A percentile compares a stretch with the other conserved stretches of the same genome.
phyloP scores from a whole-genome alignment of 169 alveolate genomes.

The Babesia ovis region DNA sequence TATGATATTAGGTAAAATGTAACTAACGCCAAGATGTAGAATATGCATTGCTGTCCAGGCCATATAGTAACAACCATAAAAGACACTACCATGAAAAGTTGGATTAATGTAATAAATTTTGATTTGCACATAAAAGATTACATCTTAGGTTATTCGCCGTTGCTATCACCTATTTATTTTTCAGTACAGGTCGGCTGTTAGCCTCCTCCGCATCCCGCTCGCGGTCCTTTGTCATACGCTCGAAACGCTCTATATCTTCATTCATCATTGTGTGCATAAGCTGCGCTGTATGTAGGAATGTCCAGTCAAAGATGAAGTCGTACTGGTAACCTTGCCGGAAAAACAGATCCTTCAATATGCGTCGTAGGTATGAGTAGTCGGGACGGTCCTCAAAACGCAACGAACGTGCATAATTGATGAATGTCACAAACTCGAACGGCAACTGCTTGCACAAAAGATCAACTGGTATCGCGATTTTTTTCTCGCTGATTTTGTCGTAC shows the following conservation, averaged over 20 bases:
- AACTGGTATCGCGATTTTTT: slow-evolving; percentile 95
- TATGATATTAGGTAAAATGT: too few relatives aligned
- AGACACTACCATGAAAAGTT: too few relatives aligned
- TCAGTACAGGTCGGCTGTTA: slow-evolving; percentile 41
- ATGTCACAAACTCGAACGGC: slow-evolving; percentile 88
- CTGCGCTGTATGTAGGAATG: slow-evolving; percentile 83
- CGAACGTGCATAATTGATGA: slow-evolving; percentile 91
- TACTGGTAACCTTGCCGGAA: slow-evolving; percentile 81
- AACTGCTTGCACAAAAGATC: slow-evolving; percentile 93
- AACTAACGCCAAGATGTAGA: too few relatives aligned
- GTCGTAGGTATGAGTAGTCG: slow-evolving; percentile 92
- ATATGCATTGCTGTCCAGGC: too few relatives aligned
- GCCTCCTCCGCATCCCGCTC: slow-evolving; percentile 65
- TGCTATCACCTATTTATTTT: slow-evolving; percentile 36
- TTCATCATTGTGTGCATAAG: slow-evolving; percentile 70
- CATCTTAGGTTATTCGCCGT: neutral
- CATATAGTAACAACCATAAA: too few relatives aligned
- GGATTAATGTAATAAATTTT: neutral
- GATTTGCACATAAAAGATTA: neutral
- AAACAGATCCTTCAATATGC: slow-evolving; percentile 93
- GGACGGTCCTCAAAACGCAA: slow-evolving; percentile 95
- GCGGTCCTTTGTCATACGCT: slow-evolving; percentile 66
- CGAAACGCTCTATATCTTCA: slow-evolving; percentile 68
- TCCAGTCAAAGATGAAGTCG: slow-evolving; percentile 96
- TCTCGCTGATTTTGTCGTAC: slow-evolving; percentile 98